Evolutionary conservation across 768 basidiomycete genomes (phyloP).

Genomic region (Naganishia antarctica): DNA sequence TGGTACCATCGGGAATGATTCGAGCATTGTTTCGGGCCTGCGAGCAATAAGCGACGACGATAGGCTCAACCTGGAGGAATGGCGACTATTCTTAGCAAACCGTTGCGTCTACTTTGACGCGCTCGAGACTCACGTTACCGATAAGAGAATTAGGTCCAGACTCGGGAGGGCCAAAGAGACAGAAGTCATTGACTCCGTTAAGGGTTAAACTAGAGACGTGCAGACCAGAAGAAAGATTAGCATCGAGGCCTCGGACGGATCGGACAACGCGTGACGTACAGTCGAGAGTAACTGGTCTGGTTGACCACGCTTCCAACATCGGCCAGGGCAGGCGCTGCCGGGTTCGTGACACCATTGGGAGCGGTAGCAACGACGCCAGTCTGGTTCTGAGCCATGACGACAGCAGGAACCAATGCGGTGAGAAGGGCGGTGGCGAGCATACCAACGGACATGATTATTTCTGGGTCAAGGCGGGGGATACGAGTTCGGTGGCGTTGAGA

Average conservation of each 20-base stretch:
- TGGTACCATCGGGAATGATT: constrained; percentile 52
- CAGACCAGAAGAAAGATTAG: constrained; percentile 45
- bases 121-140: constrained; percentile 9
- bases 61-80: constrained; percentile 18
- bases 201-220: too few relatives aligned
- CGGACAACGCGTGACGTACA: too few relatives aligned
- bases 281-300: constrained; percentile 45
- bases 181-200: constrained; percentile 49
- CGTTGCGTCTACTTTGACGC: too few relatives aligned
- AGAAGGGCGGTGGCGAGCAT: constrained; percentile 11
- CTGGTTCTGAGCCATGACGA: constrained; percentile 15
- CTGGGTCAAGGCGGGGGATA: neutral
- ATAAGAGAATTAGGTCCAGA: constrained; percentile 21
- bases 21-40: constrained; percentile 53
- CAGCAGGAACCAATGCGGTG: constrained; percentile 7
- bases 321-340: constrained; percentile 34
- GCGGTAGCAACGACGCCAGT: constrained; percentile 41
- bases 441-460: constrained; percentile 11
- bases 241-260: too few relatives aligned
- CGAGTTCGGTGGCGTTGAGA: neutral
- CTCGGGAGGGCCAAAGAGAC: constrained; percentile 28
- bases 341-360: constrained; percentile 40
- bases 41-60: constrained; percentile 28
- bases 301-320: constrained; percentile 46
- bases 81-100: too few relatives aligned